phyloP scores from a whole-genome alignment of 352 stramenopile genomes.

The Phytophthora boehmeriae region DNA sequence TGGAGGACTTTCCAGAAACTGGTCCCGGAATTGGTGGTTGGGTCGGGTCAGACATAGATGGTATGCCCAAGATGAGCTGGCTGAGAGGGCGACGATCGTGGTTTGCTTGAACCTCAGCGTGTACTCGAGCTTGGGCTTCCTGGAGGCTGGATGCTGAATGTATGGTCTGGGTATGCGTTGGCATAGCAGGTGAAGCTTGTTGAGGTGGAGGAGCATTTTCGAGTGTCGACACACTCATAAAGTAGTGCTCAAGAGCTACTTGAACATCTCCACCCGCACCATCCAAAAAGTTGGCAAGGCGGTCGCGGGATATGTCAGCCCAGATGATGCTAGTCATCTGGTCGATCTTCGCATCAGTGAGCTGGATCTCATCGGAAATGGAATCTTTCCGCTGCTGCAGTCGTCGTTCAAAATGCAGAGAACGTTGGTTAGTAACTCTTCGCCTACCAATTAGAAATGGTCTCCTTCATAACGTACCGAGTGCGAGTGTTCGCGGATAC shows the following conservation, averaged over 20 bases:
- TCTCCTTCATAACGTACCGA: conserved; percentile 22
- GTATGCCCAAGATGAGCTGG: conserved; percentile 75
- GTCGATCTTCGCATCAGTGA: conserved; percentile 80
- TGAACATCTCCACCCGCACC: conserved; percentile 83
- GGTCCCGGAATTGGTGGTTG: conserved; percentile 24
- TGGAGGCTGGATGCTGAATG: conserved; percentile 27
- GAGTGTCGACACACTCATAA: conserved; percentile 75
- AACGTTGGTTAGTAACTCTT: conserved; percentile 3
- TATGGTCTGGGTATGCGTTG: conserved; percentile 10
- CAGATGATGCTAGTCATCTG: conserved; percentile 87
- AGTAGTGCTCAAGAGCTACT: conserved; percentile 89
- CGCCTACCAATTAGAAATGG: background rate
- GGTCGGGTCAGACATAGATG: conserved; percentile 45
- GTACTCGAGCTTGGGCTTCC: conserved; percentile 38
- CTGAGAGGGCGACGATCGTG: conserved; percentile 59
- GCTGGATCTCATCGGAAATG: conserved; percentile 71
- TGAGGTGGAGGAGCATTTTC: conserved; percentile 18
- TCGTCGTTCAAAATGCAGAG: conserved; percentile 1
- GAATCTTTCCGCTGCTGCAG: conserved; percentile 47
- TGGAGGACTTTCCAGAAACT: conserved; percentile 20
- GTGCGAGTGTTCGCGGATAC: conserved; percentile 29
- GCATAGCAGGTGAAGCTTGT: conserved; percentile 9
- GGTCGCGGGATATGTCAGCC: conserved; percentile 70
- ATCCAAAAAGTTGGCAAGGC: conserved; percentile 77
- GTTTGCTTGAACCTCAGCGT: conserved; percentile 44